Conservation (phyloP, 192 early-diverging fungal genomes). For the Coemansia sp. region DNA sequence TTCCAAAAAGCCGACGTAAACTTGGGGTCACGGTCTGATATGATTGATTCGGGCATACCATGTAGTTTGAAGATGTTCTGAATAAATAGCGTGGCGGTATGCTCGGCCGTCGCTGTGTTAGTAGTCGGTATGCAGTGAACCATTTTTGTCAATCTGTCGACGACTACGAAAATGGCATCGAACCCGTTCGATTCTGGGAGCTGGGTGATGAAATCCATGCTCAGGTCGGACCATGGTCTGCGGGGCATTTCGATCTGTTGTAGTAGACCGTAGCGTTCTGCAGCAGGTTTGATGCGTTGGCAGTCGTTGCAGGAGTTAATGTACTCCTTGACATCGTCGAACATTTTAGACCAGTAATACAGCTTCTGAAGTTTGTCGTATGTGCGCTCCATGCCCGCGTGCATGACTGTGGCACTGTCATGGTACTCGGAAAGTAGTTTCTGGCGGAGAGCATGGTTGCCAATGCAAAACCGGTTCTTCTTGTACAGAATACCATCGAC, state of each 20-base stretch:
- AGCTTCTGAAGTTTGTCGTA: neutral
- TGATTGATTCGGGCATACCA: neutral
- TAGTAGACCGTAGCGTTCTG: neutral
- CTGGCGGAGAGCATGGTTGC: neutral
- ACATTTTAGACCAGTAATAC: constrained; percentile 14
- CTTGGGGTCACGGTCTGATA: neutral
- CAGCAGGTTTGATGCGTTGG: too few relatives aligned
- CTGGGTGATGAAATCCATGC: constrained; percentile 18
- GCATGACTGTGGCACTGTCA: constrained; percentile 2
- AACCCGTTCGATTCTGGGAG: constrained; percentile 3
- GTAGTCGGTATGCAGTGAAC: neutral
- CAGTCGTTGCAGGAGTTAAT: neutral
- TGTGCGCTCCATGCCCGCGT: constrained; percentile 10
- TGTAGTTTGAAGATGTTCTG: neutral
- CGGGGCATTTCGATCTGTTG: neutral
- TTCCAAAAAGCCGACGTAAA: neutral
- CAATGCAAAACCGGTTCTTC: constrained; percentile 7
- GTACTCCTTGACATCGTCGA: constrained; percentile 7
- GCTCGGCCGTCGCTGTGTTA: neutral
- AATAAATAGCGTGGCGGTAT: neutral
- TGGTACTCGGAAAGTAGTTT: constrained; percentile 8
- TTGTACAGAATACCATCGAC: neutral
- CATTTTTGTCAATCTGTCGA: constrained; percentile 6
- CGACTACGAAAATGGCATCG: constrained; percentile 12
- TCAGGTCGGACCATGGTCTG: constrained; percentile 9